Evolutionary conservation across 768 basidiomycete genomes (phyloP), one percentile per base, ranked within the genome.

Genomic region (Boletus pseudopeckii): DNA sequence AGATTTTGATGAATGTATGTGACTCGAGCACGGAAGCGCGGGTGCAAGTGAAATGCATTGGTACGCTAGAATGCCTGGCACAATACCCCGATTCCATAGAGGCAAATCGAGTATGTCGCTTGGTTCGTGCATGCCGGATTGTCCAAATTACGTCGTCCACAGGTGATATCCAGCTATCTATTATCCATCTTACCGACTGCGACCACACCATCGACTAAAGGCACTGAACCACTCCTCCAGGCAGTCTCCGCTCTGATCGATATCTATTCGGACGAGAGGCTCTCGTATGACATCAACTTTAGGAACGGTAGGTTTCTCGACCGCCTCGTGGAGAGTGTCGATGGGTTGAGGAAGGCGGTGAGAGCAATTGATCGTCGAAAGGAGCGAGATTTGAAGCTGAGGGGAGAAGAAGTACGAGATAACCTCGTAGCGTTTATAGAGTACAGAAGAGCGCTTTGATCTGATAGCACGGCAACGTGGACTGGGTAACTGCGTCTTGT

Each of bases 181-280:
- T 64, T 92, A n/a, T 81, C 82, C 17, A 69, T 86, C 18, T 73
- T 90, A 14, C 81, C 85, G 7, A 73, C 74, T 5, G 61, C 70
- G 5, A 56, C 58, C 11, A 62, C 66, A 0, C 66, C 75, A 1
- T 74, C 80, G 6, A 64, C 75, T 20, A 71, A 74, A 49, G 79
- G 77, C 50, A 80, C 82, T 0, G 91, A 94, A 65, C 79, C 87
- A 0, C 75, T 88, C 48, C 77, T 97, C 24, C 90, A 94, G 62
- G 82, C 83, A 1, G 75, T 81, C 9, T 92, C 93, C 14, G 89
- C 89, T 24, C 74, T 97, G 42, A 90, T 97, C 53, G 94, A 97
- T 66, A 91, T 96, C 48, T 98, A 89, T 68, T 91, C 93, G 4
- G 94, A 98, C 71, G 94, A 98, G 71, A 77, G 71, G 8, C 69